phyloP scores from a whole-genome alignment of 2,329 filamentous ascomycete species.

The Fusarium falciforme region DNA sequence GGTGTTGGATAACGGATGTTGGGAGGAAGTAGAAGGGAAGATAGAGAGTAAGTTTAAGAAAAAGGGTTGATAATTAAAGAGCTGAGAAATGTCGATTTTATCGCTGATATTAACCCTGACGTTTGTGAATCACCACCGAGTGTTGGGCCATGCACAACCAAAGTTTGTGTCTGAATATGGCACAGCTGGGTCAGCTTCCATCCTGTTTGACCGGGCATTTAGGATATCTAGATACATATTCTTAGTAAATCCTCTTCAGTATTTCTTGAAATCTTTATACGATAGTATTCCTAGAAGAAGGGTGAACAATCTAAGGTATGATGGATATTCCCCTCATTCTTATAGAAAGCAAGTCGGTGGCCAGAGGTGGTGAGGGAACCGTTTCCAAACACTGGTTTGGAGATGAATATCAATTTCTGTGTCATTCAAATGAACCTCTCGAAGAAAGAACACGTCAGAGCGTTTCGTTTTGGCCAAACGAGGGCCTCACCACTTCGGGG shows the following conservation, averaged over 20 bases:
- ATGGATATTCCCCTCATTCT: neutral
- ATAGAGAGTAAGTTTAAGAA: neutral
- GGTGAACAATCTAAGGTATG: neutral
- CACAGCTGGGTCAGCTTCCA: neutral
- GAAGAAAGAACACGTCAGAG: neutral
- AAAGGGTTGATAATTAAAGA: neutral
- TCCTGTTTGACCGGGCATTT: neutral
- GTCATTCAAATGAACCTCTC: neutral
- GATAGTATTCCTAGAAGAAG: neutral
- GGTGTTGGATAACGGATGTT: neutral
- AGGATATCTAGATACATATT: neutral
- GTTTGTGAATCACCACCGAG: neutral
- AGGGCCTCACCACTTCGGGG: neutral
- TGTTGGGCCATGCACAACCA: neutral
- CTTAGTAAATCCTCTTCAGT: neutral
- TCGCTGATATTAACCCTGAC: neutral
- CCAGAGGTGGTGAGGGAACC: neutral
- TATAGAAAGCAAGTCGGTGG: too few species aligned
- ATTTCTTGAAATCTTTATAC: neutral
- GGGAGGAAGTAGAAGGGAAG: neutral
- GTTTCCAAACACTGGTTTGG: neutral
- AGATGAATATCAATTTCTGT: neutral
- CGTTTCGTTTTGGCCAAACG: neutral
- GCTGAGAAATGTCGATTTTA: neutral
- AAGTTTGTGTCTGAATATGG: neutral